Percentiles rank a stretch among this genome's conserved stretches.
phyloP scores from a whole-genome alignment of 805 yeast genomes.

The Kuraishia floccosa region DNA sequence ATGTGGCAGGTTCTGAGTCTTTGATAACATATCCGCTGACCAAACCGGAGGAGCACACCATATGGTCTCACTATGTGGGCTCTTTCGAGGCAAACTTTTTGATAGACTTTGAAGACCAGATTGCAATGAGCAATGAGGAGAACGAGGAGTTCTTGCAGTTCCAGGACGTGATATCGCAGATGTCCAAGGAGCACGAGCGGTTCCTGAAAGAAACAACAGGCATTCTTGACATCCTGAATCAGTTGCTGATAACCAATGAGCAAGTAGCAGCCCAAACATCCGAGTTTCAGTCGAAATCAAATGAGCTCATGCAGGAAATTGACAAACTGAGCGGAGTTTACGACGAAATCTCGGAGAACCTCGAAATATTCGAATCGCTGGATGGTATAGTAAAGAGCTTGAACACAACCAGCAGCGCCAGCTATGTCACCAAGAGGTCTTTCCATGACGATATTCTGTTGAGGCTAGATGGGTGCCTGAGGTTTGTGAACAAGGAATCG shows the following conservation, averaged over 20 bases:
- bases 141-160: conserved; percentile 23
- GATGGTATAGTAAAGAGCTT: conserved; percentile 60
- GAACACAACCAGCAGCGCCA: conserved; percentile 52
- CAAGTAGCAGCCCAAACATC: conserved; percentile 50
- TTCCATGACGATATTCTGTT: conserved; percentile 39
- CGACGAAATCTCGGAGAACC: conserved; percentile 30
- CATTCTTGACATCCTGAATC: conserved; percentile 32
- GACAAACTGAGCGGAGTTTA: conserved; percentile 27
- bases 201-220: conserved; percentile 34
- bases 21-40: conserved; percentile 23
- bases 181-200: conserved; percentile 13
- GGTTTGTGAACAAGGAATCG: conserved; percentile 40
- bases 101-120: conserved; percentile 27
- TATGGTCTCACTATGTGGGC: conserved; percentile 23
- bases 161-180: conserved; percentile 18
- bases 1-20: not conserved
- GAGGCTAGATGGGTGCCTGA: conserved; percentile 57
- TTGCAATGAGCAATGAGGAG: conserved; percentile 23
- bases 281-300: conserved; percentile 51
- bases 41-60: conserved; percentile 18
- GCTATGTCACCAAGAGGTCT: conserved; percentile 49
- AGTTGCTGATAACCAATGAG: conserved; percentile 39
- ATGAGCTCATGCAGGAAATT: conserved; percentile 35
- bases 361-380: conserved; percentile 56
- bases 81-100: conserved; percentile 30